Percentiles rank a stretch among this genome's conserved stretches.
Evolutionary conservation across 176 grass and related monocot genomes (phyloP).

Genomic region (Oryza coarctata): DNA sequence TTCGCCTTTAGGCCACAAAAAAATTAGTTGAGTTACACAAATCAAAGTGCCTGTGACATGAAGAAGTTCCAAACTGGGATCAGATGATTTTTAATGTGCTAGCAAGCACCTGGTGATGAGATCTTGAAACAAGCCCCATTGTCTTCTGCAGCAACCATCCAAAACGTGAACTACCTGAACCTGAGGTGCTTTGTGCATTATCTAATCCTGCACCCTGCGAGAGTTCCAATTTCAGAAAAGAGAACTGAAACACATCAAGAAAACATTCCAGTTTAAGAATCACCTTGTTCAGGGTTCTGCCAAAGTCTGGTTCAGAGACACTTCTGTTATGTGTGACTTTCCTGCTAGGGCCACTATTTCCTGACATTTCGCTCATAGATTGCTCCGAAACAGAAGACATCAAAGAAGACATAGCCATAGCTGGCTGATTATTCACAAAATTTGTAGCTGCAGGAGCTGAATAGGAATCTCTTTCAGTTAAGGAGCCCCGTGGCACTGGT

Average conservation of each 20-base stretch:
- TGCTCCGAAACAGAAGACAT: slow-evolving; percentile 68
- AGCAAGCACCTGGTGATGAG: slow-evolving; percentile 66
- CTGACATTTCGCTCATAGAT: slow-evolving; percentile 65
- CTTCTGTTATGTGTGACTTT: slow-evolving; percentile 69
- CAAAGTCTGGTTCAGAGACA: slow-evolving; percentile 90
- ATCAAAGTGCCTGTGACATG: not conserved
- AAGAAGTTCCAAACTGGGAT: not conserved
- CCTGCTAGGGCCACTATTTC: slow-evolving; percentile 41
- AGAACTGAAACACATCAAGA: not conserved
- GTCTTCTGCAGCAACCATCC: slow-evolving; percentile 85
- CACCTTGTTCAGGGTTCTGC: slow-evolving; percentile 62
- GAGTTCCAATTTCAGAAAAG: slow-evolving; percentile 9
- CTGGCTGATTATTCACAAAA: slow-evolving; percentile 69
- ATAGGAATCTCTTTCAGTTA: slow-evolving; percentile 43
- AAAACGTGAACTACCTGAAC: slow-evolving; percentile 67
- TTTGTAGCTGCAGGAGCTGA: slow-evolving; percentile 39
- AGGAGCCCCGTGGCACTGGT: slow-evolving; percentile 40
- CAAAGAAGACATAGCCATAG: slow-evolving; percentile 66
- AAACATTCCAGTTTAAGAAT: not conserved
- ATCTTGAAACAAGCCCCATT: slow-evolving; percentile 71
- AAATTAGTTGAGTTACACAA: not conserved
- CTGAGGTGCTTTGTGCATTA: slow-evolving; percentile 55
- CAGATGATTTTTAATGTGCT: not conserved
- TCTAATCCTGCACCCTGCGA: slow-evolving; percentile 64
- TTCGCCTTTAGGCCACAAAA: slow-evolving; percentile 60